Conservation (phyloP, 2,329 filamentous ascomycete species). For the Colletotrichum lupini region DNA sequence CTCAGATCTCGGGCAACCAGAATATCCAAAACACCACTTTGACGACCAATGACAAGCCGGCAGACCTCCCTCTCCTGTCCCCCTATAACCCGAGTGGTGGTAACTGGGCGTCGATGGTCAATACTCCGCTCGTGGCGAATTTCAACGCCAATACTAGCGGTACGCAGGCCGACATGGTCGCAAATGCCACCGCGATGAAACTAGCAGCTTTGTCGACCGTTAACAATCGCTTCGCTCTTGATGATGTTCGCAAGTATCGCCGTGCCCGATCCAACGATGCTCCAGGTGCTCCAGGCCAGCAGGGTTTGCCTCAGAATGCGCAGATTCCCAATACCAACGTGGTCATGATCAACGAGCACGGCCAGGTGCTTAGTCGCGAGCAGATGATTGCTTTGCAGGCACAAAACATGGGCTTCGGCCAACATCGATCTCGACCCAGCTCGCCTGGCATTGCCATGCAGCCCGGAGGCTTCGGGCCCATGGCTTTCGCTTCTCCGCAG, state of each 20-base stretch:
- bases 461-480: slow-evolving; percentile 63
- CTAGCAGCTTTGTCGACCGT: slow-evolving; percentile 95
- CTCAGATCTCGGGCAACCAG: slow-evolving; percentile 72
- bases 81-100: slow-evolving; percentile 84
- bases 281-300: slow-evolving; percentile 54
- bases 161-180: slow-evolving; percentile 95
- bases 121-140: slow-evolving; percentile 92
- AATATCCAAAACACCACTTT: slow-evolving; percentile 88
- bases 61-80: slow-evolving; percentile 87
- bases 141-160: slow-evolving; percentile 72
- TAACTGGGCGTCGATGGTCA: slow-evolving; percentile 99
- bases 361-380: slow-evolving; percentile 86
- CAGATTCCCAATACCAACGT: slow-evolving; percentile 80
- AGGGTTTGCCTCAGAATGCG: slow-evolving; percentile 42
- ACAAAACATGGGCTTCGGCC: slow-evolving; percentile 68
- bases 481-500: slow-evolving; percentile 87
- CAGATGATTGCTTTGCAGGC: slow-evolving; percentile 86
- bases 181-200: slow-evolving; percentile 99
- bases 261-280: slow-evolving; percentile 90
- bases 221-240: slow-evolving; percentile 96
- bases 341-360: slow-evolving; percentile 94
- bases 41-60: slow-evolving; percentile 73
- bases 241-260: slow-evolving; percentile 96
- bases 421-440: slow-evolving; percentile 84
- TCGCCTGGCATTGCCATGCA: slow-evolving; percentile 91